A percentile compares a stretch with the other conserved stretches of the same genome.
Evolutionary conservation across 768 basidiomycete species (phyloP).

Genomic region (Boletales sp.): DNA sequence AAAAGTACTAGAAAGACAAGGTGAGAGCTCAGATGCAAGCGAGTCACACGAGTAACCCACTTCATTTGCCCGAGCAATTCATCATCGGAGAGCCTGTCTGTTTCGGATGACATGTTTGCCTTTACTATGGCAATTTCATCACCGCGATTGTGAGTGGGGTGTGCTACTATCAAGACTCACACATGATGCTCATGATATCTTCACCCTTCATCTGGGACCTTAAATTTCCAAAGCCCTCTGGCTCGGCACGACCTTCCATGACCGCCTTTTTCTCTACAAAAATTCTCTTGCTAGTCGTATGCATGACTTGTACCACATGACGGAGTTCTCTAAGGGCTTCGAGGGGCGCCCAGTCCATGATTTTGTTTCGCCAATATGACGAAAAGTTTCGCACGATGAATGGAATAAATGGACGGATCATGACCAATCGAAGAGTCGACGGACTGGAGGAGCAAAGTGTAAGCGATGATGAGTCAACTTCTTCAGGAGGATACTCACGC

Average conservation of each 20-base stretch:
- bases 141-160: neutral
- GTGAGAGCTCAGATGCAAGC: neutral
- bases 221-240: slow-evolving; percentile 6
- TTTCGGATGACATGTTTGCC: slow-evolving; percentile 30
- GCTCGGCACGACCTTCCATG: slow-evolving; percentile 10
- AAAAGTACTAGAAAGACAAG: slow-evolving; percentile 25
- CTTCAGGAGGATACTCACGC: slow-evolving; percentile 21
- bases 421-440: slow-evolving; percentile 19
- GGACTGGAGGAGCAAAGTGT: slow-evolving; percentile 17
- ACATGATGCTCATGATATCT: slow-evolving; percentile 40
- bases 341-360: slow-evolving; percentile 32
- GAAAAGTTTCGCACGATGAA: slow-evolving; percentile 28
- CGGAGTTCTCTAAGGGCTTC: slow-evolving; percentile 25
- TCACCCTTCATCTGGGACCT: slow-evolving; percentile 19
- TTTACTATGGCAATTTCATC: slow-evolving; percentile 22
- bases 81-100: slow-evolving; percentile 31
- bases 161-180: slow-evolving; percentile 19
- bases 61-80: slow-evolving; percentile 40
- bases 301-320: slow-evolving; percentile 27
- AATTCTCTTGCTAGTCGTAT: slow-evolving; percentile 24
- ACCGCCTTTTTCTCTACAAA: slow-evolving; percentile 29
- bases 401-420: slow-evolving; percentile 32
- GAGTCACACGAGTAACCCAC: slow-evolving; percentile 15
- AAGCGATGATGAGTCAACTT: neutral
- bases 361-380: slow-evolving; percentile 28